These are phyloP conservation scores for Pseudogymnoascus sp. DNA, from an alignment of 2,329 filamentous ascomycete species.

Conservation along the genomic window DNA sequence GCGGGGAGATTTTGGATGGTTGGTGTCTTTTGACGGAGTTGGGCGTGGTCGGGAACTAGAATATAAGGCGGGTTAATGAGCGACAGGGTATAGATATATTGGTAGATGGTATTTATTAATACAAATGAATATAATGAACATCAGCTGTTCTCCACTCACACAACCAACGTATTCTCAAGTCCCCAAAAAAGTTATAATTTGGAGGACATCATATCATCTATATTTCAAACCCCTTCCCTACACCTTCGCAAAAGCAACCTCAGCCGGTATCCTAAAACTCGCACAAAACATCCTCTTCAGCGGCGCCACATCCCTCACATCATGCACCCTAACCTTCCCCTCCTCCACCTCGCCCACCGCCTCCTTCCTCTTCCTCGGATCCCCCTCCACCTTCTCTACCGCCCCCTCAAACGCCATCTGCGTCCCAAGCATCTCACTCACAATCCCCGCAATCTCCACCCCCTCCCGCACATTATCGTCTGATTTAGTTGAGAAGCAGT, in stretches of 20 bases:
- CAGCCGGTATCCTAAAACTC: constrained; percentile 73
- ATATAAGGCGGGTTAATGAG: background rate
- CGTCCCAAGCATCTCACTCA: constrained; percentile 38
- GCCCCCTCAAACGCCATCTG: constrained; percentile 35
- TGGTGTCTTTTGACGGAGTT: background rate
- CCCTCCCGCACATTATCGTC: constrained; percentile 58
- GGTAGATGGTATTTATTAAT: background rate
- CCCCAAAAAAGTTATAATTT: background rate
- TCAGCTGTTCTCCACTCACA: background rate
- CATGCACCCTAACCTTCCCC: constrained; percentile 48
- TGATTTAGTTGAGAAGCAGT: constrained; percentile 83
- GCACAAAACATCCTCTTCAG: constrained; percentile 97
- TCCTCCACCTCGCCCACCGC: constrained; percentile 33
- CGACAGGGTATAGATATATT: background rate
- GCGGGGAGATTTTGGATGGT: background rate
- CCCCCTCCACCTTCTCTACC: constrained; percentile 30
- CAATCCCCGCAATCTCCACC: constrained; percentile 28
- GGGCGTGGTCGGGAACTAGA: background rate
- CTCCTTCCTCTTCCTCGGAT: constrained; percentile 30
- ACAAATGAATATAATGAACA: background rate
- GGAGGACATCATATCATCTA: background rate
- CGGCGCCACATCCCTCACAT: constrained; percentile 82
- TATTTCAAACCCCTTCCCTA: background rate
- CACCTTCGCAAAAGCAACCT: constrained; percentile 61
- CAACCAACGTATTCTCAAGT: background rate